phyloP scores from a whole-genome alignment of 2,329 filamentous ascomycete genomes.

The Bipolaris gigantea region DNA sequence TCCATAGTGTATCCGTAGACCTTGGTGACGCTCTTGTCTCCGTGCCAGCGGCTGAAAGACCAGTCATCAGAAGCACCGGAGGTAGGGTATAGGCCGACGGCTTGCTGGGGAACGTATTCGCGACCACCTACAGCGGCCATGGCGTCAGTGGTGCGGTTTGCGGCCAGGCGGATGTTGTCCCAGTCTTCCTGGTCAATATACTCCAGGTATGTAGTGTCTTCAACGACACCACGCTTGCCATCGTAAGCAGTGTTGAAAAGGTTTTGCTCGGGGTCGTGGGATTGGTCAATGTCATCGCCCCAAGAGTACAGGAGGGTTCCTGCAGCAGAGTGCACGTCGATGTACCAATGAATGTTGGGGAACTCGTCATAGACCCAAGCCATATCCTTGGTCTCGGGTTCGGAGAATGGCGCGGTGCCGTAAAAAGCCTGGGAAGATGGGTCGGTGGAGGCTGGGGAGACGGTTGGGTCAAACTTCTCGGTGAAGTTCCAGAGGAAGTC shows the following conservation, averaged over 20 bases:
- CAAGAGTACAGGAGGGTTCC: conserved; percentile 60
- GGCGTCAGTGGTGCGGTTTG: conserved; percentile 38
- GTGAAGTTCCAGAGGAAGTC: conserved; percentile 61
- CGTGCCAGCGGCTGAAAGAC: conserved; percentile 43
- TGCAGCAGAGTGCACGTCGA: conserved; percentile 61
- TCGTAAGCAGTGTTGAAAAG: conserved; percentile 58
- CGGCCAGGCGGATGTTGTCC: conserved; percentile 37
- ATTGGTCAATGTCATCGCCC: conserved; percentile 60
- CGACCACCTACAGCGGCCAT: conserved; percentile 43
- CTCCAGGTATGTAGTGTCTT: conserved; percentile 55
- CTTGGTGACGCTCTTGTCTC: conserved; percentile 43
- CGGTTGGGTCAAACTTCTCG: conserved; percentile 49
- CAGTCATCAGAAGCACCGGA: conserved; percentile 45
- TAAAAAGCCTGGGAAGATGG: conserved; percentile 55
- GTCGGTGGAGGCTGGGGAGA: conserved; percentile 45
- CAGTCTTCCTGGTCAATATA: conserved; percentile 43
- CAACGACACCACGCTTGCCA: conserved; percentile 53
- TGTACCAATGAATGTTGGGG: conserved; percentile 57
- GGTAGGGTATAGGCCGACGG: conserved; percentile 45
- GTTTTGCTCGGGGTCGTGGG: conserved; percentile 51
- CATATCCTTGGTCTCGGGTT: conserved; percentile 59
- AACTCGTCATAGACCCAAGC: conserved; percentile 57
- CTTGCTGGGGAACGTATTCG: conserved; percentile 36
- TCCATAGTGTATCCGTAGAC: conserved; percentile 48
- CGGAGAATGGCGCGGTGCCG: conserved; percentile 57